Percentiles rank a stretch among this genome's conserved stretches.
Evolutionary conservation across 495 filamentous ascomycete genomes (phyloP).

Genomic region (Aspergillus kassunensis): DNA sequence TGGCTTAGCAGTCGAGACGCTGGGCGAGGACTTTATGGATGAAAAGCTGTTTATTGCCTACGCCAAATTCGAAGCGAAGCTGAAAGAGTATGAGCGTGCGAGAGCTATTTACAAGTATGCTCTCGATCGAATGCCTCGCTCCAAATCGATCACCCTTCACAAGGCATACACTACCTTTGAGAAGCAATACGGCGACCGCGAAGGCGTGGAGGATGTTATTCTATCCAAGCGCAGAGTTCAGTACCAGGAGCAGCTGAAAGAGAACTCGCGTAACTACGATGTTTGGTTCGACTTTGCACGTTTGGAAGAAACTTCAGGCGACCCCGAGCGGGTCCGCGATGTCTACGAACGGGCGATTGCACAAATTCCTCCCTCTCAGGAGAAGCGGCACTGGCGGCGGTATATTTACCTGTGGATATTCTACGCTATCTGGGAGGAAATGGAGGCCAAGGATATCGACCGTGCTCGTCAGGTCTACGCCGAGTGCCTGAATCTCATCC

Average conservation of each 20-base stretch:
- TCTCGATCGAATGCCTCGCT: conserved; percentile 83
- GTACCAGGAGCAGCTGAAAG: conserved; percentile 89
- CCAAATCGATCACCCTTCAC: conserved; percentile 79
- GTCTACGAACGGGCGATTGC: conserved; percentile 95
- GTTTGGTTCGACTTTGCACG: conserved; percentile 94
- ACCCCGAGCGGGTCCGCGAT: conserved; percentile 78
- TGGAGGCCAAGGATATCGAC: conserved; percentile 70
- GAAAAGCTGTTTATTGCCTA: conserved; percentile 93
- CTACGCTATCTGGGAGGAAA: conserved; percentile 93
- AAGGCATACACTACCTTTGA: conserved; percentile 95
- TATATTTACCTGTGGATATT: conserved; percentile 99
- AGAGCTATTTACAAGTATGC: conserved; percentile 96
- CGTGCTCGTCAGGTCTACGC: conserved; percentile 88
- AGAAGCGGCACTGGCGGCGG: conserved; percentile 94
- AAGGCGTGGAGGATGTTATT: conserved; percentile 94
- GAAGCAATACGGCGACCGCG: conserved; percentile 92
- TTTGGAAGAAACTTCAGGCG: conserved; percentile 78
- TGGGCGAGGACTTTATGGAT: conserved; percentile 96
- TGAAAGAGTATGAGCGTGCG: conserved; percentile 94
- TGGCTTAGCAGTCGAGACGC: conserved; percentile 78
- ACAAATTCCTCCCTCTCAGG: conserved; percentile 90
- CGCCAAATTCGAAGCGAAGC: conserved; percentile 84
- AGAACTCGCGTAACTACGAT: conserved; percentile 93
- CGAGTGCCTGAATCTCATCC: conserved; percentile 80
- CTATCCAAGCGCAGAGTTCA: conserved; percentile 89